phyloP scores from a whole-genome alignment of 1,284 basidiomycete genomes.

The Trichosporon faecale region DNA sequence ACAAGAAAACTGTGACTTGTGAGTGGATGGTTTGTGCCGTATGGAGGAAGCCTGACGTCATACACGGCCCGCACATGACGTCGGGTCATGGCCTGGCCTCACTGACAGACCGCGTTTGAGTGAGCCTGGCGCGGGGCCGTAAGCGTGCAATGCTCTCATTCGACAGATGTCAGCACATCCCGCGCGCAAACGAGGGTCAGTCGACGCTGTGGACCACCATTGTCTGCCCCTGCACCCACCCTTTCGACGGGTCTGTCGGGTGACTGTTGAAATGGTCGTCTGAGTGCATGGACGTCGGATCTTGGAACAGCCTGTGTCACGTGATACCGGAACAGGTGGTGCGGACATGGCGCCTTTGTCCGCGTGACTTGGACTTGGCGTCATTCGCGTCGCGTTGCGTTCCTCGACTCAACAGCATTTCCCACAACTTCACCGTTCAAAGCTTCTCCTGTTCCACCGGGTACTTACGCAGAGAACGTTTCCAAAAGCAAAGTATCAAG shows the following conservation, averaged over 20 bases:
- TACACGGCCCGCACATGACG: not conserved
- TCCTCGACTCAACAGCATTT: not conserved
- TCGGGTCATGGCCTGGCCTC: not conserved
- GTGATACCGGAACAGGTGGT: not conserved
- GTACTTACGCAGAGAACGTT: not conserved
- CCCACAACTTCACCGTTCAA: not conserved
- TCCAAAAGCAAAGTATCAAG: not conserved
- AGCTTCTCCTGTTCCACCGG: too few relatives aligned
- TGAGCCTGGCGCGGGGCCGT: not conserved
- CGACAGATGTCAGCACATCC: not conserved
- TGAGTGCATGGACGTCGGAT: too few relatives aligned
- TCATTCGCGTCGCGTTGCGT: not conserved
- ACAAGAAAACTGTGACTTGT: not conserved
- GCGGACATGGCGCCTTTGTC: not conserved
- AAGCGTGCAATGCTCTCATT: not conserved
- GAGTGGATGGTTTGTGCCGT: not conserved
- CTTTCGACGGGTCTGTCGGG: not conserved
- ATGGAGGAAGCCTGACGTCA: not conserved
- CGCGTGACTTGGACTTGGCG: not conserved
- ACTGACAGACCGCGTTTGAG: not conserved
- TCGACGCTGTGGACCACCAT: not conserved
- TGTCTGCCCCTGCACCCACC: too few relatives aligned
- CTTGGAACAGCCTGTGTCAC: not conserved
- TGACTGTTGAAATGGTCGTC: not conserved
- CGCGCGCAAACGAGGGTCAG: not conserved